Evolutionary conservation across 2,329 filamentous ascomycete genomes (phyloP).

Genomic region (Harringtonia aguacate): DNA sequence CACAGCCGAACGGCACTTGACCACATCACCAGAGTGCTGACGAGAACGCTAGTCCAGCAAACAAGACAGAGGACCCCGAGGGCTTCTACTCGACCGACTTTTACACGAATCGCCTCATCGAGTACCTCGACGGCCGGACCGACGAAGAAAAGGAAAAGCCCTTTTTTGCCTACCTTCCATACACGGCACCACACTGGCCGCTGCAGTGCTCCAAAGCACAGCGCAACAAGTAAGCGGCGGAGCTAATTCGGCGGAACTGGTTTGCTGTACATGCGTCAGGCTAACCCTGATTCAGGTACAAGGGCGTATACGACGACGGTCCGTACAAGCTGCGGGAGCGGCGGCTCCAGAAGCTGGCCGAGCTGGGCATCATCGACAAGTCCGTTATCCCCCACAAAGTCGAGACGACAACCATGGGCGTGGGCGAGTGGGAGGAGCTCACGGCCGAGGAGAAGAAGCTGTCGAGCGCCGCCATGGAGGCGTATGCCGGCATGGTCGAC

Average conservation of each 20-base stretch:
- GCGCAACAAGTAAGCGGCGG: conserved; percentile 31
- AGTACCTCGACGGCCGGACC: conserved; percentile 38
- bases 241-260: too few species aligned
- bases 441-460: too few species aligned
- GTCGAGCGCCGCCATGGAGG: conserved; percentile 46
- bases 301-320: conserved; percentile 49
- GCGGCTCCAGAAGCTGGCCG: conserved; percentile 29
- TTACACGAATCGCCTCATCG: conserved; percentile 40
- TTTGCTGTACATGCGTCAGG: too few species aligned
- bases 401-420: conserved; percentile 11
- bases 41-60: too few species aligned
- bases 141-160: conserved; percentile 24
- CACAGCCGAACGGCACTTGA: too few species aligned
- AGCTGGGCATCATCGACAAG: conserved; percentile 14
- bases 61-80: conserved; percentile 35
- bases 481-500: conserved; percentile 55
- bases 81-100: conserved; percentile 38
- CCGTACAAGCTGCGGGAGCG: conserved; percentile 43
- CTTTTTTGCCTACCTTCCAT: conserved; percentile 51
- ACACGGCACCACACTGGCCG: conserved; percentile 54
- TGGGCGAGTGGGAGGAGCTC: too few species aligned
- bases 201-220: conserved; percentile 46
- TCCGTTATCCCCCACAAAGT: conserved; percentile 14
- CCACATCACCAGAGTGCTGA: too few species aligned
- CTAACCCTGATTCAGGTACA: conserved; percentile 23